phyloP scores from a whole-genome alignment of 129 eudicot genomes.

The Flaveria trinervia region DNA sequence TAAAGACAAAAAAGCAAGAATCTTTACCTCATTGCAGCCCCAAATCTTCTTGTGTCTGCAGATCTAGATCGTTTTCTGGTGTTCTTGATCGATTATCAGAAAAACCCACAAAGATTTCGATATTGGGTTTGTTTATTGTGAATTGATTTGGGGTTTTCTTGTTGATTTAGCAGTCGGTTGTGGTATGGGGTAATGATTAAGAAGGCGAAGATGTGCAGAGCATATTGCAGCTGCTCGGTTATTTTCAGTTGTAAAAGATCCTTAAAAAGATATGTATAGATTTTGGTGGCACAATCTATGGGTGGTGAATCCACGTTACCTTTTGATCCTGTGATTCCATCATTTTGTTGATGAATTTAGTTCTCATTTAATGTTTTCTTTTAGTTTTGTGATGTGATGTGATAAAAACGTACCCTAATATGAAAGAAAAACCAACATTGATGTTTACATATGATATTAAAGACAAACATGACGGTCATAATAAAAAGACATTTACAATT shows the following conservation, averaged over 20 bases:
- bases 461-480: too few species aligned
- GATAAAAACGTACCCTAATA: neutral
- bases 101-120: conserved; percentile 19
- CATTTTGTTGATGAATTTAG: neutral
- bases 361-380: neutral
- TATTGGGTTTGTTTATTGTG: neutral
- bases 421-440: neutral
- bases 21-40: conserved; percentile 35
- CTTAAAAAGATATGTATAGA: conserved; percentile 32
- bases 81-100: conserved; percentile 20
- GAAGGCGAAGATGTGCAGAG: conserved; percentile 31
- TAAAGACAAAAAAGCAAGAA: conserved; percentile 22
- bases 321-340: conserved; percentile 7
- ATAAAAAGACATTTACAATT: too few species aligned
- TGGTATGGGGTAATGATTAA: conserved; percentile 22
- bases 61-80: conserved; percentile 35
- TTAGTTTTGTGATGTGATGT: neutral
- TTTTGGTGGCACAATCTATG: conserved; percentile 3
- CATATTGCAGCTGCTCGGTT: conserved; percentile 32
- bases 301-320: conserved; percentile 27
- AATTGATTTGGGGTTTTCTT: conserved; percentile 21
- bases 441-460: neutral
- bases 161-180: conserved; percentile 7
- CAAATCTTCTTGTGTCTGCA: conserved; percentile 14
- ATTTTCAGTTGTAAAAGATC: conserved; percentile 37